Percentiles rank a stretch among this genome's conserved stretches.
Conservation (phyloP, 371 early-diverging fungal species). For the Chytridium lagenaria region DNA sequence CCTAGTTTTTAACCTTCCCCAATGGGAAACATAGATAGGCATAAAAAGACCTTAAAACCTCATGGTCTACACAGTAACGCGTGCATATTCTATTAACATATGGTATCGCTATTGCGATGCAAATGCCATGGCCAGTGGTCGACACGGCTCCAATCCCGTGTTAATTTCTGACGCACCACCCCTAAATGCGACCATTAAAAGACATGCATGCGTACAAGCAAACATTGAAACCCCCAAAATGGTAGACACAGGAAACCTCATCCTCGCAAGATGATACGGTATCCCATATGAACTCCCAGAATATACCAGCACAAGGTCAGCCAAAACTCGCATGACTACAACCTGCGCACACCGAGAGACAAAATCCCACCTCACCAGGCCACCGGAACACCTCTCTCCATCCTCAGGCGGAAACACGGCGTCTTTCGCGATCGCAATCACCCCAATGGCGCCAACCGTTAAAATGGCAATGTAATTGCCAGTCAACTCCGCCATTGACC, state of each 20-base stretch:
- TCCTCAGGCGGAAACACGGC: neutral
- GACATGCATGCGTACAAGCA: constrained; percentile 10
- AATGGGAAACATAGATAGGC: too few species aligned
- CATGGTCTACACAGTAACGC: too few species aligned
- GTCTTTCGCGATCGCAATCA: neutral
- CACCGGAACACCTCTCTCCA: neutral
- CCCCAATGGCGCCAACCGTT: neutral
- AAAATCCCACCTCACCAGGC: neutral
- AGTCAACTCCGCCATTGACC: neutral
- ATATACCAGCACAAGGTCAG: neutral
- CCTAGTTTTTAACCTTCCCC: too few species aligned
- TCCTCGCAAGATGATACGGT: constrained; percentile 1
- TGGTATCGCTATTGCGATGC: too few species aligned
- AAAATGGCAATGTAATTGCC: neutral
- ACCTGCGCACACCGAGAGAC: neutral
- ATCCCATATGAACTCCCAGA: neutral
- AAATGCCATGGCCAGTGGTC: too few species aligned
- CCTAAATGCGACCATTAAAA: neutral
- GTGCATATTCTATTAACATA: too few species aligned
- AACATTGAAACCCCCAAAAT: neutral
- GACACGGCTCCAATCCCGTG: neutral
- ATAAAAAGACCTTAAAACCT: too few species aligned
- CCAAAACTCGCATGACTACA: neutral
- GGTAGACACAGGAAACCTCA: neutral
- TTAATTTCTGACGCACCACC: neutral